Conservation (phyloP, 2,329 filamentous ascomycete genomes). For the Golovinomyces cichoracearum region DNA sequence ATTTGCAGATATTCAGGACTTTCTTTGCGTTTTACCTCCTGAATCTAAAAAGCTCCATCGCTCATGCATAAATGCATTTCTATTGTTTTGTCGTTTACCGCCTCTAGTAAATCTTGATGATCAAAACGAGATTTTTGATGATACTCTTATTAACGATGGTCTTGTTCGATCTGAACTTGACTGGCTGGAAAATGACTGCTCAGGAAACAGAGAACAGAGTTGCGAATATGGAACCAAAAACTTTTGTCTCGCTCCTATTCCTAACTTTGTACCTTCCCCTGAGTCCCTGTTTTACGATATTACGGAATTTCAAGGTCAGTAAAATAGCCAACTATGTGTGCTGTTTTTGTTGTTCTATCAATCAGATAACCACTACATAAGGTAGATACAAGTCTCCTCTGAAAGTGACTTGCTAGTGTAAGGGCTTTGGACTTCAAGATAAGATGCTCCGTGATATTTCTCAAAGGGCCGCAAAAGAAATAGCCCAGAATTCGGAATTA, state of each 20-base stretch:
- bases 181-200: slow-evolving; percentile 3
- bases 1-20: slow-evolving; percentile 44
- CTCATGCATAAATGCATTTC: slow-evolving; percentile 40
- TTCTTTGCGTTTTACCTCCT: slow-evolving; percentile 28
- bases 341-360: too few relatives aligned
- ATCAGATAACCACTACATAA: too few relatives aligned
- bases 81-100: slow-evolving; percentile 41
- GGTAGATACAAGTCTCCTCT: too few relatives aligned
- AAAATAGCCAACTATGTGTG: too few relatives aligned
- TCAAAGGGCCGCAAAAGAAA: background rate
- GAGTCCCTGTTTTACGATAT: slow-evolving; percentile 25
- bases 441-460: background rate
- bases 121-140: slow-evolving; percentile 14
- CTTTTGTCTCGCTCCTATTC: background rate
- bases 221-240: background rate
- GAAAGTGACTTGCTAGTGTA: too few relatives aligned
- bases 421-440: background rate
- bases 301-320: slow-evolving; percentile 1
- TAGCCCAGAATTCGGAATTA: background rate
- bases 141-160: slow-evolving; percentile 27
- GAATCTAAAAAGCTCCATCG: slow-evolving; percentile 17
- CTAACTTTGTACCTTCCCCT: slow-evolving; percentile 15
- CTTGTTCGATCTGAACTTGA: slow-evolving; percentile 11
- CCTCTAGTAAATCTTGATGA: slow-evolving; percentile 15
- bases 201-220: background rate